Base-by-base conservation (phyloP, 768 basidiomycete species). In the Coprinopsis cinerea region DNA sequence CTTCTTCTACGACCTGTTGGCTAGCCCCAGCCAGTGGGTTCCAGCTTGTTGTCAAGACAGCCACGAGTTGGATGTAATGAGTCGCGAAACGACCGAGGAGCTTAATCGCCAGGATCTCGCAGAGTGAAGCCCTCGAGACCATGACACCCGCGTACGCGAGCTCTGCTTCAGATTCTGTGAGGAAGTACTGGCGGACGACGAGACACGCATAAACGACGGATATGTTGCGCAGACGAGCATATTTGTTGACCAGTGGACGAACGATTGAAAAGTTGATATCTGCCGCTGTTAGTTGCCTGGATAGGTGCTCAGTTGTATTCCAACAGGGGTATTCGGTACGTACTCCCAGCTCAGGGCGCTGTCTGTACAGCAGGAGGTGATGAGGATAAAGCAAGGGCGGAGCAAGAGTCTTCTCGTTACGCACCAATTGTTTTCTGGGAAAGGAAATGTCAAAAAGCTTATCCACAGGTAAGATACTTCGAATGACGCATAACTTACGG, bases 41-140 rank as follows among this genome's bases (percentile, higher is more conserved):
- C 87, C 90, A 96, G 49, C 76, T 79, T 0, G 82, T 83, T 0
- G 88, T 92, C 44, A 97, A 67, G 23, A 88, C 85, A 7, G 86
- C 82, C 23, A 85, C 73, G 17, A 93, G 74, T 49, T 86, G 80
- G n/a, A 92, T 76, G 60, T 87, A 78, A 57, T 82, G 79, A 3
- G 77, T 76, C 1, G 88, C 83, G 59, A 88, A 93, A 26, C 76
- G 75, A 18, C 76, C 79, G 10, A 93, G 73, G 20, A 94, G 77
- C 60, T 96, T 96, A 72, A 91, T 82, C 7, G 94, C 92, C 17
- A 96, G 66, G 14, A 96, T 79, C 62, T 96, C 92, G 66, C 91
- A 94, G 9, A 94, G 74, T 25, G 75, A 82, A 3, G 92, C 93
- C 35, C 74, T 67, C 25, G 74, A 70, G 6, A 71, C 64, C 71